Base-by-base conservation (phyloP, 176 grass and related monocot species). In the Musa itinerans region DNA sequence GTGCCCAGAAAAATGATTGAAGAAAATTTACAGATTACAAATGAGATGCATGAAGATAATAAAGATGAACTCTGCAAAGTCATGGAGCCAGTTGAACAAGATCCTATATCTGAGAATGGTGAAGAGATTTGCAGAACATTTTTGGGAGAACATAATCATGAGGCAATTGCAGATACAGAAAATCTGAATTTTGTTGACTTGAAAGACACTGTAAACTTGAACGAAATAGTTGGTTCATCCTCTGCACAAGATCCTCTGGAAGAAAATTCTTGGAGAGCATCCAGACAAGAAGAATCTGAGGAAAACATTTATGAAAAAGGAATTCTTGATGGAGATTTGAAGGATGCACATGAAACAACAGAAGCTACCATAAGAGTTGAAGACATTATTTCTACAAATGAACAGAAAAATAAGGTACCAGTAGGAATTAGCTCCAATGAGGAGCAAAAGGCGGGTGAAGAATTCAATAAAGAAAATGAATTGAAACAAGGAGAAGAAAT, bases 371-470 rank as follows among this genome's bases (percentile, higher is more conserved):
- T 4, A 71, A 20, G 16, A 6, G 21, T 52, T 2, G 69, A 71
- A 71, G 49, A 71, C 0, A 51, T 19, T 21, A 71, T n/a, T 71
- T n/a, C 17, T 71, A 43, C 34, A 71, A 43, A 71, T 2, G 49
- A 71, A 22, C 34, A 71, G 69, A 52, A 8, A 71, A 51, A 71
- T 71, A 16, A 71, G 16, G 15, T 34, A 68, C 22, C 34, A 71
- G 19, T 51, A 71, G 49, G 48, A 52, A 1, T 52, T 19, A 51
- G 0, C 48, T 52, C 69, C 14, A 52, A 52, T 50, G 49, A 51
- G 34, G 48, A 71, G 17, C 69, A 71, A 71, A 52, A 51, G 48
- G 49, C 19, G 12, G 9, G 49, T 71, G 19, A 53, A 19, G 19
- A 71, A 71, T 43, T 52, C 10, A 11, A 50, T 13, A 52, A 71